Evolutionary conservation across 768 basidiomycete species (phyloP).

Genomic region (Calvatia gigantea): DNA sequence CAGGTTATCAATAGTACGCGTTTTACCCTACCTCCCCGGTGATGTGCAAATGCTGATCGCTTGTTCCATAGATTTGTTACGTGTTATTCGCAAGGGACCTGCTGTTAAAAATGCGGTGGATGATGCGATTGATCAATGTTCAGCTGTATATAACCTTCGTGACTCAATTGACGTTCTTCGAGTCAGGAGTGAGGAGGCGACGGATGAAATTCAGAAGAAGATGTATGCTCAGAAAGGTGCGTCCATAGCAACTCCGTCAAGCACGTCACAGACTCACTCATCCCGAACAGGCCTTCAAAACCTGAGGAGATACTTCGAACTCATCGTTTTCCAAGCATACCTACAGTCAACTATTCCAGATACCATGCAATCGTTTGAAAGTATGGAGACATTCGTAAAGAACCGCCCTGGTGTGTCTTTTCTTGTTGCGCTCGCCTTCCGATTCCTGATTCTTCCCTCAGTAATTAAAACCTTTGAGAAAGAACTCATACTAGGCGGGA

Average conservation of each 20-base stretch:
- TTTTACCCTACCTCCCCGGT: not conserved
- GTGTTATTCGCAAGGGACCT: conserved; percentile 84
- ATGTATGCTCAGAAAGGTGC: conserved; percentile 69
- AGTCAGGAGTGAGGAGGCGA: conserved; percentile 70
- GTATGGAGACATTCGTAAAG: conserved; percentile 80
- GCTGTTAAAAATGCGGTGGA: conserved; percentile 85
- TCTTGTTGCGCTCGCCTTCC: not conserved
- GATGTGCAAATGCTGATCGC: not conserved
- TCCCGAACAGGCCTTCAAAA: conserved; percentile 61
- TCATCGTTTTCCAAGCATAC: conserved; percentile 89
- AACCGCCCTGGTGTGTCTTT: conserved; percentile 69
- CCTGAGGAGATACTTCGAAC: conserved; percentile 78
- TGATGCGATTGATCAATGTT: conserved; percentile 83
- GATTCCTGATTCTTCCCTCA: conserved; percentile 19
- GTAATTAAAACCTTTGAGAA: conserved; percentile 96
- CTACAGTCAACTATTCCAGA: conserved; percentile 79
- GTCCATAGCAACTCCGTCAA: conserved; percentile 9
- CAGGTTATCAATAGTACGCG: conserved; percentile 11
- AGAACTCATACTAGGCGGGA: conserved; percentile 76
- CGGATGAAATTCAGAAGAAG: conserved; percentile 67
- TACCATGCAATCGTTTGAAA: conserved; percentile 69
- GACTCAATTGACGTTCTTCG: conserved; percentile 87
- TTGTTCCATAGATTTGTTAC: conserved; percentile 59
- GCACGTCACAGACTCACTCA: not conserved
- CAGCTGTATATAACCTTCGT: conserved; percentile 78